Conservation (phyloP, 1,284 basidiomycete genomes). For the Malassezia equina region DNA sequence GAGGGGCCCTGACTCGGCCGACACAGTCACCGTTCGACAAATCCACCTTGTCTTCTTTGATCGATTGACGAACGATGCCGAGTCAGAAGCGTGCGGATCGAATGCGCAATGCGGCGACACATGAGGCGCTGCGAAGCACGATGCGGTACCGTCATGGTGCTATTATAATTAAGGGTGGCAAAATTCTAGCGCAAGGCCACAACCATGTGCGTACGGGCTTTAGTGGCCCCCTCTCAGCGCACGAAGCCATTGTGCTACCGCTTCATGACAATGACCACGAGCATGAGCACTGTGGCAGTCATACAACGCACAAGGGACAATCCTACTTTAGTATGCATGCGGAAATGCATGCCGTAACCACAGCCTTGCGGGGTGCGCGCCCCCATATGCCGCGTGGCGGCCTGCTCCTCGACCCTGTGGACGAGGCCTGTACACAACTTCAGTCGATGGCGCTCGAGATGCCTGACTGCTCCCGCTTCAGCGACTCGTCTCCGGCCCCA, state of each 20-base stretch:
- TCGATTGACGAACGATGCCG: constrained; percentile 8
- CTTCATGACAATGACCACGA: not conserved
- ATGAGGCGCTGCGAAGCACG: constrained; percentile 19
- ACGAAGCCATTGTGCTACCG: constrained; percentile 10
- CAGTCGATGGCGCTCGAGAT: not conserved
- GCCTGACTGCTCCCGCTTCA: constrained; percentile 15
- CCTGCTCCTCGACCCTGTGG: constrained; percentile 7
- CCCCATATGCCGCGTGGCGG: constrained; percentile 13
- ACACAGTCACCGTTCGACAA: not conserved
- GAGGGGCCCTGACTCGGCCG: constrained; percentile 3
- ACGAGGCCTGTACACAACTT: constrained; percentile 1
- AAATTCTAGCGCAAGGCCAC: constrained; percentile 18
- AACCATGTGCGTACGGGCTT: constrained; percentile 22
- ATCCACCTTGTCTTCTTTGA: not conserved
- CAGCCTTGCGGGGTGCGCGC: constrained; percentile 16
- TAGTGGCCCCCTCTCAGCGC: constrained; percentile 14
- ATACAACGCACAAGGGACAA: not conserved
- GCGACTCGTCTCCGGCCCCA: constrained; percentile 12
- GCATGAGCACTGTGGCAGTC: not conserved
- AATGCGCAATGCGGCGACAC: constrained; percentile 21
- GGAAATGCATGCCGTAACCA: constrained; percentile 20
- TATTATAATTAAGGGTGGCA: constrained; percentile 21
- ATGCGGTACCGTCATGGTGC: constrained; percentile 23
- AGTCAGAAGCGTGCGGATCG: constrained; percentile 17
- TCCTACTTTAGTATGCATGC: constrained; percentile 23